Percentiles rank a stretch among this genome's conserved stretches.
These are phyloP conservation scores for Pseudogymnoascus sp. DNA, from an alignment of 2,329 filamentous ascomycete genomes.

Conservation along the genomic window DNA sequence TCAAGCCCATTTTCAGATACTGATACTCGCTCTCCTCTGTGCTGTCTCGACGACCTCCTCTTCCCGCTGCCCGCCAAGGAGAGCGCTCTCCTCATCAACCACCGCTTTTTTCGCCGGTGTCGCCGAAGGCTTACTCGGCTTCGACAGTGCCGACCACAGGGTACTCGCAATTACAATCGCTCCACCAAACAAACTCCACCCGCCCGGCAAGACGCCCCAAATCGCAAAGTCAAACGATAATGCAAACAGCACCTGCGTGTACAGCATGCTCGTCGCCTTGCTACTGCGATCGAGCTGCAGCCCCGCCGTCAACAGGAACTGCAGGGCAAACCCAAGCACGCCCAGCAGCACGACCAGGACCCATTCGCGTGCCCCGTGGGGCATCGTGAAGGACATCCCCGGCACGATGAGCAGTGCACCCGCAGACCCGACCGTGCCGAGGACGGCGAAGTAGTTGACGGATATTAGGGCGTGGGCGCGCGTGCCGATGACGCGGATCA, in stretches of 20 bases:
- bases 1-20: conserved; percentile 5
- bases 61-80: conserved; percentile 17
- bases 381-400: conserved; percentile 38
- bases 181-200: conserved; percentile 25
- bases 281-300: conserved; percentile 39
- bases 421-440: conserved; percentile 60
- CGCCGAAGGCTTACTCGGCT: conserved; percentile 10
- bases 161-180: conserved; percentile 26
- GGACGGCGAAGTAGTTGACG: conserved; percentile 74
- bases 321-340: conserved; percentile 70
- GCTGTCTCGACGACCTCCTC: conserved; percentile 16
- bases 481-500: conserved; percentile 72
- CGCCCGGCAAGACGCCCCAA: conserved; percentile 25
- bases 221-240: conserved; percentile 25
- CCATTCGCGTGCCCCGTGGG: conserved; percentile 45
- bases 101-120: background rate
- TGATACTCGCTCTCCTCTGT: conserved; percentile 16
- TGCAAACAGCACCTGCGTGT: conserved; percentile 64
- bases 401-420: conserved; percentile 40
- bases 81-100: conserved; percentile 25
- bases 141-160: conserved; percentile 25
- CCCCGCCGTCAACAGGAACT: conserved; percentile 77
- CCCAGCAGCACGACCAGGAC: conserved; percentile 62
- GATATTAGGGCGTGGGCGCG: conserved; percentile 77
- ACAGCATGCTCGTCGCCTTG: conserved; percentile 54